Base-by-base conservation (phyloP, 2,329 filamentous ascomycete genomes). In the Diaporthe nobilis region DNA sequence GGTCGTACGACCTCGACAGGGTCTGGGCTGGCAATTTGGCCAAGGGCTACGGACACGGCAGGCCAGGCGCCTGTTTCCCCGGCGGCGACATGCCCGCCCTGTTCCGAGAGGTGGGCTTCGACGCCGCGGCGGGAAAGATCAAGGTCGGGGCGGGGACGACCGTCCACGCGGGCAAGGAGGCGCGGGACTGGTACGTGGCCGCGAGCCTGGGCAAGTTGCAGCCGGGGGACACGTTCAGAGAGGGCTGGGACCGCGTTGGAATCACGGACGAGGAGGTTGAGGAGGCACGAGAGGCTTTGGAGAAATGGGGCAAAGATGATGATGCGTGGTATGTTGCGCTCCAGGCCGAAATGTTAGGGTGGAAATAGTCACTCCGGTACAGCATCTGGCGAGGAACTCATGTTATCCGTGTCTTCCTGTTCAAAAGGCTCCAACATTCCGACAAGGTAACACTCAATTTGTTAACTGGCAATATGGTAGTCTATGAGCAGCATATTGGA, bases 281-380 rank as follows among this genome's bases (percentile, higher is more conserved):
- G 71, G 75, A 85, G 79, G 82, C 82, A 15, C 44, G 80, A 70
- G 47, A 3, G 2, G 82, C 82, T 3, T 70, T 84, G n/a, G 68
- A 78, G 31, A 77, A 78, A 65, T 86, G 84, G 84, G 83, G 79
- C 0, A 80, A 82, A 58, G 82, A 78, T 17, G 82, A 85, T 60
- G 84, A 85, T 78, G 84, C 84, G 0, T 86, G 84, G 84, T 82
- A 80, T 77, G 82, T 78, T 8, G 77, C 80, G 13, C 20, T 85
- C 71, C 82, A 85, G 77, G 79, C 79, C 22, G 84, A 86, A 77
- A 82, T 85, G n/a, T 78, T 86, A 1, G 85, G 79, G 8, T 85
- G 84, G 84, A 86, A 86, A 79, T 85, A 51, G 25, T 13, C 17
- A 77, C 9, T 9, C 2, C 5, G 31, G 9, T 8, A 39, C 34